Evolutionary conservation across 75 land plant species (phyloP).

Genomic region (Gnetum montanum): DNA sequence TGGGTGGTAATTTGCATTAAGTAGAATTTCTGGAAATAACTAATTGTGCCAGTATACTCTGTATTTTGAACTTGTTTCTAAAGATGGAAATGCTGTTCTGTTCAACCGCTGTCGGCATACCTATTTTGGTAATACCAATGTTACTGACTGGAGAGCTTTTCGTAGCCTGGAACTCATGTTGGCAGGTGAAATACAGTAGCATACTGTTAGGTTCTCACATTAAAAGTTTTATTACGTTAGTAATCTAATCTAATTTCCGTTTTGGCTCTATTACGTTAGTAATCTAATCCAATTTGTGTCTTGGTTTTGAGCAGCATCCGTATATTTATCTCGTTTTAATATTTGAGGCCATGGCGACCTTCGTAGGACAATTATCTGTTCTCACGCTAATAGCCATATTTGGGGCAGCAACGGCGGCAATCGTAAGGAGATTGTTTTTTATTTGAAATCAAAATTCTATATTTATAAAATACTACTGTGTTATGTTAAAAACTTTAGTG

Average conservation of each 20-base stretch:
- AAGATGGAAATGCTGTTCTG: conserved; percentile 98
- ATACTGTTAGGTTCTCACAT: too few relatives aligned
- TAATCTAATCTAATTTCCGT: not conserved
- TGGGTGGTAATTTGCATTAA: too few relatives aligned
- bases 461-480: not conserved
- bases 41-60: not conserved
- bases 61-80: too few relatives aligned
- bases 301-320: conserved; percentile 42
- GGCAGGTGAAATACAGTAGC: too few relatives aligned
- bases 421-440: conserved; percentile 71
- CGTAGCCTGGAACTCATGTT: conserved; percentile 72
- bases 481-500: not conserved
- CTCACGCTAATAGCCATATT: conserved; percentile 87
- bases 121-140: conserved; percentile 84
- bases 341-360: conserved; percentile 93
- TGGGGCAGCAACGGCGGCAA: conserved; percentile 95
- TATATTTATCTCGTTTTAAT: conserved; percentile 80
- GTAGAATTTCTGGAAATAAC: too few relatives aligned
- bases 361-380: conserved; percentile 86
- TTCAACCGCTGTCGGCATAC: conserved; percentile 80
- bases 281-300: not conserved
- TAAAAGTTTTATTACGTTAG: not conserved
- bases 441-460: not conserved
- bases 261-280: not conserved
- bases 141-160: conserved; percentile 88